Conservation (phyloP, 108 stramenopile genomes). For the Tribonema minus region DNA sequence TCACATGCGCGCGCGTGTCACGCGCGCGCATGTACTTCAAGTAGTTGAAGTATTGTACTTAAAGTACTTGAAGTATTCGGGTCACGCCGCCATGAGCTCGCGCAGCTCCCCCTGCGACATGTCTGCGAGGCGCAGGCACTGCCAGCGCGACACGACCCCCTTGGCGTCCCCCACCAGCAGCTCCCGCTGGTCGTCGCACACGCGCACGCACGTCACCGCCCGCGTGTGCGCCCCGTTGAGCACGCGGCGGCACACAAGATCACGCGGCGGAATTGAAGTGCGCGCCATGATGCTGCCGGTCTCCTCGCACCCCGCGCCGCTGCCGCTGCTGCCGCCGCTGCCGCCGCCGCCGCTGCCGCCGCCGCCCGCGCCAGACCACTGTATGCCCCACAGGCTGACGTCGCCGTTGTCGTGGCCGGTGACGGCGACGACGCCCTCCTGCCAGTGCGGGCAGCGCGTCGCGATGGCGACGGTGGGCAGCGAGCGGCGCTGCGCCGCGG, state of each 20-base stretch:
- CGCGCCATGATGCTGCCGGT: not conserved
- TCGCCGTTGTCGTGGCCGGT: constrained; percentile 91
- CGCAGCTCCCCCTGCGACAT: constrained; percentile 15
- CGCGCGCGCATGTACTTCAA: too few species aligned
- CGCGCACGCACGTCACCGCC: constrained; percentile 17
- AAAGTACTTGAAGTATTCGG: too few species aligned
- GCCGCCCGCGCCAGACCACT: constrained; percentile 1
- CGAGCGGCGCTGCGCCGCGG: constrained; percentile 54
- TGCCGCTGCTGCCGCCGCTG: not conserved
- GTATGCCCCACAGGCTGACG: constrained; percentile 72
- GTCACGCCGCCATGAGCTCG: not conserved
- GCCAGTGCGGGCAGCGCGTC: constrained; percentile 86
- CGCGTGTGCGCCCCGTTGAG: constrained; percentile 33
- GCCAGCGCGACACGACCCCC: constrained; percentile 31
- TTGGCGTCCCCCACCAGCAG: constrained; percentile 17
- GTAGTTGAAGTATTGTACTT: too few species aligned
- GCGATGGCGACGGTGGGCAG: constrained; percentile 73
- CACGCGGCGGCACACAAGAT: constrained; percentile 1
- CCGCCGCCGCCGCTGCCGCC: not conserved
- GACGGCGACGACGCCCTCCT: constrained; percentile 78
- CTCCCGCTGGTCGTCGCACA: constrained; percentile 26
- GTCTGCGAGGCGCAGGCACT: constrained; percentile 30
- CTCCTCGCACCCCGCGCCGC: not conserved
- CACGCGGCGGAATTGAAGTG: too few species aligned
- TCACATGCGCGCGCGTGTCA: too few species aligned